Conservation (phyloP, 805 yeast species). For the Groenewaldozyma salmanticensis region DNA sequence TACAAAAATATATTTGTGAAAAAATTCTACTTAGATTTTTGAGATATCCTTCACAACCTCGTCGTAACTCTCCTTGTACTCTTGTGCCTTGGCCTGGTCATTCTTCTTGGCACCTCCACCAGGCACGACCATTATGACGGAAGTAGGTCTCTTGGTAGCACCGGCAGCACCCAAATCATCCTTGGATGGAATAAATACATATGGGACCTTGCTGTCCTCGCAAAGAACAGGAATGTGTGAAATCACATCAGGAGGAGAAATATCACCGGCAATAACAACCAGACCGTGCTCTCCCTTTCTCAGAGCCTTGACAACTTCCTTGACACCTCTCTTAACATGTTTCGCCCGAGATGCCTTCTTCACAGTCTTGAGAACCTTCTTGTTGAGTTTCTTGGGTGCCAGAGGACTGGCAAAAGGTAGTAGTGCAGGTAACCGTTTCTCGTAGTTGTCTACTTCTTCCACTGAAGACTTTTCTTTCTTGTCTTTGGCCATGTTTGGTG, state of each 20-base stretch:
- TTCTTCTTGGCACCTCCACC: slow-evolving; percentile 73
- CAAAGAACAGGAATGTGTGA: slow-evolving; percentile 96
- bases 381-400: slow-evolving; percentile 92
- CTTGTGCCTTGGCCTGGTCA: slow-evolving; percentile 59
- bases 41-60: slow-evolving; percentile 88
- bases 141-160: slow-evolving; percentile 97
- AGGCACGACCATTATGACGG: slow-evolving; percentile 95
- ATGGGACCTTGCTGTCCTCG: slow-evolving; percentile 90
- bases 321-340: slow-evolving; percentile 97
- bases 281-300: slow-evolving; percentile 98
- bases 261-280: slow-evolving; percentile 95
- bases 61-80: slow-evolving; percentile 85
- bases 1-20: neutral
- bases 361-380: slow-evolving; percentile 88
- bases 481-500: slow-evolving; percentile 18
- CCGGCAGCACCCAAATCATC: slow-evolving; percentile 99
- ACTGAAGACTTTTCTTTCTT: slow-evolving; percentile 15
- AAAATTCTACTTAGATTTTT: slow-evolving; percentile 12
- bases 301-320: slow-evolving; percentile 95
- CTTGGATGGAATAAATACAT: slow-evolving; percentile 88
- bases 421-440: slow-evolving; percentile 78
- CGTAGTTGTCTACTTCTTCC: slow-evolving; percentile 68
- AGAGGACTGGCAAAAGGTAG: slow-evolving; percentile 90
- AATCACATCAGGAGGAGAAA: slow-evolving; percentile 93
- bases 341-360: slow-evolving; percentile 97